Percentiles rank a stretch among this genome's conserved stretches.
Evolutionary conservation across 805 yeast genomes (phyloP).

Genomic region (Candida berthetii): DNA sequence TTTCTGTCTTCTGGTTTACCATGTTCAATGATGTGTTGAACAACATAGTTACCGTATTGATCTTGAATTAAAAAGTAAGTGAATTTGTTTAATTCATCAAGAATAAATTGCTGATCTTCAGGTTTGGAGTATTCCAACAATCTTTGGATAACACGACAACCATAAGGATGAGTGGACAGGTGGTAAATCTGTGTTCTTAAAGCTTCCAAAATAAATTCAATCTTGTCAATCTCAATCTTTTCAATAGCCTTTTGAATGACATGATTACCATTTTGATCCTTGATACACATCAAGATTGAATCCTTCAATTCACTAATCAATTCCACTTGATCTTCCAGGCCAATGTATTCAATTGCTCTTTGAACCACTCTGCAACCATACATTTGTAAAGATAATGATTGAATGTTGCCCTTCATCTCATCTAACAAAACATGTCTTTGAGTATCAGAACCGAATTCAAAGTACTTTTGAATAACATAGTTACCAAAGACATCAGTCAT

Average conservation of each 20-base stretch:
- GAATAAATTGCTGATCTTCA: constrained; percentile 59
- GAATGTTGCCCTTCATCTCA: constrained; percentile 68
- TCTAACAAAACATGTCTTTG: constrained; percentile 68
- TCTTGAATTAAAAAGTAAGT: constrained; percentile 81
- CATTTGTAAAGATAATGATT: constrained; percentile 82
- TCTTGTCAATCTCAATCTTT: constrained; percentile 62
- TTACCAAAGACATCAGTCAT: constrained; percentile 98
- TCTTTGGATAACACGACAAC: constrained; percentile 95
- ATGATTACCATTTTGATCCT: constrained; percentile 97
- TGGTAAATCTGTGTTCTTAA: constrained; percentile 70
- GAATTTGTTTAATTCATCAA: constrained; percentile 66
- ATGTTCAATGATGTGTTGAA: constrained; percentile 88
- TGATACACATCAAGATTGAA: constrained; percentile 61
- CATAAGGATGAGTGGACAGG: constrained; percentile 92
- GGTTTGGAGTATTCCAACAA: constrained; percentile 71
- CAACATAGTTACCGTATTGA: constrained; percentile 96
- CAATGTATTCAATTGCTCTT: constrained; percentile 76
- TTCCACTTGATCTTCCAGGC: constrained; percentile 54
- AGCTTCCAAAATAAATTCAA: constrained; percentile 68
- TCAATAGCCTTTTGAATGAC: constrained; percentile 95
- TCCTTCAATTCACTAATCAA: constrained; percentile 67
- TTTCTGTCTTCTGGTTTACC: constrained; percentile 61
- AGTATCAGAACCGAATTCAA: constrained; percentile 70
- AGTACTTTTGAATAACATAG: constrained; percentile 91
- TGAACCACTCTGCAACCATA: constrained; percentile 98